A percentile compares a stretch with the other conserved stretches of the same genome.
Evolutionary conservation across 345 rosid species (phyloP).

Genomic region (Fremontodendron californicum): DNA sequence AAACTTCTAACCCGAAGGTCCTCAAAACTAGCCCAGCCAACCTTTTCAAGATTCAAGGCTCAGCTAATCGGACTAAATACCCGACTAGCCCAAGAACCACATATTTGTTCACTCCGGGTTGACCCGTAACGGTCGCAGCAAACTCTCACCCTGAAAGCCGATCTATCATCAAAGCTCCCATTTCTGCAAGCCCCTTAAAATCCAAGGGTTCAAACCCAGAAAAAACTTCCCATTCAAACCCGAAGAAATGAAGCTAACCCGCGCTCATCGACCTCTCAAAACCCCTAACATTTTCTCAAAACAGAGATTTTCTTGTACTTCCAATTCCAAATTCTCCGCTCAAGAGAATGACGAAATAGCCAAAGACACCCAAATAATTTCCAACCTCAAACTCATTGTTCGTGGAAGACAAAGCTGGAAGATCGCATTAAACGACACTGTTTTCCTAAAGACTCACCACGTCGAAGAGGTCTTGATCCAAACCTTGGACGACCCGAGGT

Average conservation of each 20-base stretch:
- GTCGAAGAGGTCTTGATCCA: conserved; percentile 60
- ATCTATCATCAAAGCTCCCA: not conserved
- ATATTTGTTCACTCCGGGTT: not conserved
- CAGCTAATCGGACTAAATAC: not conserved
- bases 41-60: too few relatives aligned
- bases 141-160: not conserved
- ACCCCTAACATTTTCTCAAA: conserved; percentile 17
- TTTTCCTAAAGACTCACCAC: conserved; percentile 49
- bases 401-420: conserved; percentile 73
- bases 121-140: not conserved
- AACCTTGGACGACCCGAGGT: conserved; percentile 64
- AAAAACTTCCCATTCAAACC: not conserved
- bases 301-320: conserved; percentile 27
- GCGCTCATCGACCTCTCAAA: conserved; percentile 21
- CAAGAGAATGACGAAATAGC: conserved; percentile 34
- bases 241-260: conserved; percentile 38
- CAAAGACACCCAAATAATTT: conserved; percentile 42
- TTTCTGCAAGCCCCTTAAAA: not conserved
- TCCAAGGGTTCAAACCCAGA: not conserved
- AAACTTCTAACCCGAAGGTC: too few relatives aligned
- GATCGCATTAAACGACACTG: conserved; percentile 44
- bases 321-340: conserved; percentile 14
- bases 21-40: too few relatives aligned
- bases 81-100: not conserved
- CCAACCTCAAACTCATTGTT: conserved; percentile 46